Base-by-base conservation (phyloP, 202 grass and related monocot species). In the Miscanthus sacchariflorus region DNA sequence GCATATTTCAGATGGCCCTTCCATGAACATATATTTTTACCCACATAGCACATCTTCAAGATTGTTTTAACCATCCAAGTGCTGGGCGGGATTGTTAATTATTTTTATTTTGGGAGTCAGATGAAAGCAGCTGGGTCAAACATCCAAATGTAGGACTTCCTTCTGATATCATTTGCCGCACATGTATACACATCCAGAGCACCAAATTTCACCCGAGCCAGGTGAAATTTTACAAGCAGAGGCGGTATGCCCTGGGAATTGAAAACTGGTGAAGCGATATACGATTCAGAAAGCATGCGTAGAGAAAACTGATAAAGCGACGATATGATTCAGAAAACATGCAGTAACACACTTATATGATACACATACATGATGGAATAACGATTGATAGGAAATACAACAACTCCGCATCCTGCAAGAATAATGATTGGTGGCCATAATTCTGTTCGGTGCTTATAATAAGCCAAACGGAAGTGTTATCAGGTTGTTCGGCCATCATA, bases 401-500 rank as follows among this genome's bases (percentile, higher is more conserved):
- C 25, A 24, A 23, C 76, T 45, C 43, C 3, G 5, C 74, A 63
- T 30, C 70, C 11, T 54, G 70, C 50, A 45, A 44, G 2, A 78
- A 43, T 19, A 80, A 45, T 67, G 61, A 58, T 66, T 46, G 27
- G 18, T 54, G 25, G 50, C 52, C 46, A 71, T 9, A 45, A 64
- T 72, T 28, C 14, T 56, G 77, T 59, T n/a, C 4, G 19, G 35
- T 9, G 66, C 12, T 24, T 72, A 63, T 23, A 80, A 56, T 80
- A 72, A 36, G 23, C 49, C 79, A 79, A 86, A n/a, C 27, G 4
- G 36, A 18, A 14, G 76, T 35, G 48, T 72, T 46, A 80, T 86
- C 18, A 82, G 71, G 86, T 88, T 8, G 61, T 83, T 83, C 23
- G 45, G 12, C 72, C 63, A 76, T 77, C 79, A 59, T 77, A 30